phyloP scores from a whole-genome alignment of 2,329 filamentous ascomycete genomes.

The Paraphoma chrysanthemicola region DNA sequence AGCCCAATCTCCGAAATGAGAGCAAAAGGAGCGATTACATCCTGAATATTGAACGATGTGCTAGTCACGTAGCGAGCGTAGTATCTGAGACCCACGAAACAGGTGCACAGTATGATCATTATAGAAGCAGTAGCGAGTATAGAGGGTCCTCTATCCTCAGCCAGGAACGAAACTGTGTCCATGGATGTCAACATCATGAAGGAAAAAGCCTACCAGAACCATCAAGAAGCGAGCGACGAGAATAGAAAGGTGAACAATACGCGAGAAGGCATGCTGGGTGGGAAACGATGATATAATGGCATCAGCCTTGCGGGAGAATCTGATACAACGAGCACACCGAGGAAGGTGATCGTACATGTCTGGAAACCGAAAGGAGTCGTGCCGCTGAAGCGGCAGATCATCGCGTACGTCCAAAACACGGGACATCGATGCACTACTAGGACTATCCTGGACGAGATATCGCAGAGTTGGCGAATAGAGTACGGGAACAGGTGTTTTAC shows the following conservation, averaged over 20 bases:
- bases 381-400: not conserved
- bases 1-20: slow-evolving; percentile 28
- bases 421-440: not conserved
- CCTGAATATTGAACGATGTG: slow-evolving; percentile 23
- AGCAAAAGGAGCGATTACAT: slow-evolving; percentile 30
- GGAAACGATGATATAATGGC: slow-evolving; percentile 5
- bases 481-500: not conserved
- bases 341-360: not conserved
- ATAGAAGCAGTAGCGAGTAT: slow-evolving; percentile 22
- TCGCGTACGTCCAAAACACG: not conserved
- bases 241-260: not conserved
- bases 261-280: not conserved
- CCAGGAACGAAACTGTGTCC: slow-evolving; percentile 16
- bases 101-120: slow-evolving; percentile 24
- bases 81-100: slow-evolving; percentile 28
- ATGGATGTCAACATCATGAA: not conserved
- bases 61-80: slow-evolving; percentile 27
- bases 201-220: slow-evolving; percentile 18
- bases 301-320: not conserved
- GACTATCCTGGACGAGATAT: not conserved
- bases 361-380: not conserved
- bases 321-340: not conserved
- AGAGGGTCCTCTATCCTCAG: slow-evolving; percentile 19
- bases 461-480: not conserved
- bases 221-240: slow-evolving; percentile 5